Base-by-base conservation (phyloP, 345 rosid genomes). In the Hypericum perforatum region DNA sequence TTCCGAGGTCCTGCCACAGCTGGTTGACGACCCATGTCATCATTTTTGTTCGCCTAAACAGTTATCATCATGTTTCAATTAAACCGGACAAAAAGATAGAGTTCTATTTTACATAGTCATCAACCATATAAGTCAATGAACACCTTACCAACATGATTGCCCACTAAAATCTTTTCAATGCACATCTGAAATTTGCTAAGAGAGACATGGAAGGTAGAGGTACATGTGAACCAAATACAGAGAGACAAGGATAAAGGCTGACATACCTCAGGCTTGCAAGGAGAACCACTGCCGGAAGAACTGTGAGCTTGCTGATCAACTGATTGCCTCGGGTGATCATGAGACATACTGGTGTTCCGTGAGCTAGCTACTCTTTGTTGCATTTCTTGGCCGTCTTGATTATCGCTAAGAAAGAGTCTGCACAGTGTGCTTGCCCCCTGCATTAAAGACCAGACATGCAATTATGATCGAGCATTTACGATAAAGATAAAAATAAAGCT, bases 401-500 rank as follows among this genome's bases (percentile, higher is more conserved):
- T 43, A 38, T 43, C 12, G 10, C 54, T 49, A 47, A 47, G 59
- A 53, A 67, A 60, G 37, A 78, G 69, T 67, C 66, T 56, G 54
- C 77, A 75, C 1, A 78, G 54, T 13, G 59, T 59, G 56, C 66
- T 56, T 11, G 49, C 60, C 63, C 67, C 74, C 80, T 78, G 74
- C 72, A 67, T 43, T 45, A 53, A 32, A 12, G 36, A 66, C 32
- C 32, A 22, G 32, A 22, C 4, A 1, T 22, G 32, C 32, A 22
- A 59, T 60, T 37, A 45, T 39, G 8, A 66, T 41, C 45, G 55
- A 58, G 41, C 32, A 69, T 37, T 37, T 39, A 50, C 62, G 58
- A 52, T n/a, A 43, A 51, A 43, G 45, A 5, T 16, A 37, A 56
- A 53, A 14, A 22, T 22, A 22, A 22, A 22, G 32, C 4, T 14